Evolutionary conservation across 371 early-diverging fungal genomes (phyloP), one percentile per base, ranked within the genome.

Genomic region (Mortierella sp.): DNA sequence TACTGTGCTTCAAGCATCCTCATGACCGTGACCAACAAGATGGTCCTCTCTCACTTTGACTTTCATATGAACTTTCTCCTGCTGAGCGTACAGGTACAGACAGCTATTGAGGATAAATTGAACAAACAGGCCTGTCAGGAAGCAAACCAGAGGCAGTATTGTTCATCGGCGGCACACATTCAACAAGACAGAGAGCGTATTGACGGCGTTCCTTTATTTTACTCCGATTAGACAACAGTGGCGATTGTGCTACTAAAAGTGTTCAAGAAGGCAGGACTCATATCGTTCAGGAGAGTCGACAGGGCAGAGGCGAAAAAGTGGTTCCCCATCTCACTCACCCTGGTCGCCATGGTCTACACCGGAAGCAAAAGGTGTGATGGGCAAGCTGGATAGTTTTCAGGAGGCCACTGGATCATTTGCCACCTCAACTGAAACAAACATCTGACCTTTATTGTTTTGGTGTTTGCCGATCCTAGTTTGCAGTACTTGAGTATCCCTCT

Each of bases 11-110:
- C 98, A 34, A 97, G 97, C 74, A 98, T 98, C 77, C 89, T 96
- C 78, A 98, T 99, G 98, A 99, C 99, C 5, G 94, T 98, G 53
- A 96, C 97, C 75, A 99, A 99, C 92, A 99, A 98, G 90, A 92
- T 95, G 78, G 98, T 98, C 26, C 93, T 99, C 61, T 96, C 96
- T 57, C 92, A 92, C 44, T 96, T 93, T 88, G 92, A 94, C 74
- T 97, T 97, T 87, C 92, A 95, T 75, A 95, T 98, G 95, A 95
- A 95, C 78, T 98, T 98, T 88, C 88, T 99, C 34, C 90, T 99
- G 75, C 93, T 98, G 37, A 93, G 95, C 5, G 88, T 97, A 57
- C 98, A 98, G 93, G 96, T 94, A 89, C 74, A 77, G 53, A 14
- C n/a, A 46, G 31, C n/a, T 5, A 26, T 14, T 34, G 6, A 40